A percentile compares a stretch with the other conserved stretches of the same genome.
phyloP scores from a whole-genome alignment of 257 asterid genomes.

The Solanum commersonii region DNA sequence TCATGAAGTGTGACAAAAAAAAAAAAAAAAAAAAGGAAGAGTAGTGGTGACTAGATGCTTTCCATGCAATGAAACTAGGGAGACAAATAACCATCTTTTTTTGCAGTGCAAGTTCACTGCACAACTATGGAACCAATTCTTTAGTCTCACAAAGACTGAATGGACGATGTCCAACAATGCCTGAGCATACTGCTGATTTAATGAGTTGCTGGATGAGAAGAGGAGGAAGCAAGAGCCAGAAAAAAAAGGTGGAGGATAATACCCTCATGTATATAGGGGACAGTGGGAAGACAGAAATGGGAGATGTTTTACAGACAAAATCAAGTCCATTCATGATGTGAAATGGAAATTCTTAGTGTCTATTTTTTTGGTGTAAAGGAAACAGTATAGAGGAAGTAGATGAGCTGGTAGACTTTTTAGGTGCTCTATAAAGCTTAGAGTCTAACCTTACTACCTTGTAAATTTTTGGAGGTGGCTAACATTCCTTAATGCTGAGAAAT shows the following conservation, averaged over 20 bases:
- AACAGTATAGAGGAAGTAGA: too few species aligned
- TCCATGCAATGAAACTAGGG: too few species aligned
- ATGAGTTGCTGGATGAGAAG: neutral
- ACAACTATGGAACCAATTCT: too few species aligned
- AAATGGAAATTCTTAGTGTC: neutral
- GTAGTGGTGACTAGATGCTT: too few species aligned
- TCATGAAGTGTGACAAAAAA: too few species aligned
- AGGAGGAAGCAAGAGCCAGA: neutral
- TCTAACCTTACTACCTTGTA: neutral
- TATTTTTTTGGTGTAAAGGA: too few species aligned
- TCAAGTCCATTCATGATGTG: neutral
- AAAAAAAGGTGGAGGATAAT: neutral
- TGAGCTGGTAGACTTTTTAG: neutral
- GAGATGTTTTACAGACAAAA: neutral
- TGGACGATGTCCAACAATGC: neutral
- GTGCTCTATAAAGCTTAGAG: neutral
- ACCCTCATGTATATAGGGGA: neutral
- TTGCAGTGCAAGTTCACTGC: too few species aligned
- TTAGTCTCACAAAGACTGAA: neutral
- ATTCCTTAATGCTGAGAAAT: neutral
- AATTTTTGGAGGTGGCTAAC: neutral
- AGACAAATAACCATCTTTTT: too few species aligned
- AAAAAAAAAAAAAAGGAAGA: too few species aligned
- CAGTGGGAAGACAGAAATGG: neutral
- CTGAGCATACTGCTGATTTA: neutral